A percentile compares a stretch with the other conserved stretches of the same genome.
These are phyloP conservation scores for Euphorbia schlechtendalii DNA, from an alignment of 441 rosid genomes.

Conservation along the genomic window DNA sequence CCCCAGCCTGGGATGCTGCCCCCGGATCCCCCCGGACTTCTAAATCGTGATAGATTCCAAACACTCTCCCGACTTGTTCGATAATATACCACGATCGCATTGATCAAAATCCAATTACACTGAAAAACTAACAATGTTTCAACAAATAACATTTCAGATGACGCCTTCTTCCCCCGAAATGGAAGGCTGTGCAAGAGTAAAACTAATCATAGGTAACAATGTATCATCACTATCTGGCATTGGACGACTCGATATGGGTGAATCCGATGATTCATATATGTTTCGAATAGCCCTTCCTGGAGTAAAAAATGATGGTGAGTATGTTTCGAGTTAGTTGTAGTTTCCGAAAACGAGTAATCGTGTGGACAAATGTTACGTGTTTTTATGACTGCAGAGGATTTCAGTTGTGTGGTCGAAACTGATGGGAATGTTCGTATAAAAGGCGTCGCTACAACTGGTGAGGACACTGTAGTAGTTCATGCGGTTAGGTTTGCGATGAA, in stretches of 20 bases:
- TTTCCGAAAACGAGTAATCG: no score
- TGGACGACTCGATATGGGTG: slow-evolving; percentile 54
- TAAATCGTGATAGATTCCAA: no score
- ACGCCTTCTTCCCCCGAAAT: slow-evolving; percentile 29
- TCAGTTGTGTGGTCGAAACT: slow-evolving; percentile 48
- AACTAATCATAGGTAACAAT: slow-evolving; percentile 24
- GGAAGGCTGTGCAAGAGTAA: slow-evolving; percentile 27
- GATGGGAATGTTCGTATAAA: slow-evolving; percentile 50
- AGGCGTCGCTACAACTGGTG: slow-evolving; percentile 61
- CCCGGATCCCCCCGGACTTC: no score
- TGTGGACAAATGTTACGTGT: neutral
- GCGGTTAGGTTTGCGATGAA: slow-evolving; percentile 52
- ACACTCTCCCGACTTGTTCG: no score
- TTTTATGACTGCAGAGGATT: slow-evolving; percentile 37
- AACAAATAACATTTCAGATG: slow-evolving; percentile 14
- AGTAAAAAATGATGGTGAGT: slow-evolving; percentile 57
- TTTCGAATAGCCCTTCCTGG: slow-evolving; percentile 74
- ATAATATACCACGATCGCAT: no score
- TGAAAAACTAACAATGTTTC: no score
- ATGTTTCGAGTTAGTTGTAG: no score
- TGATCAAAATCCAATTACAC: no score
- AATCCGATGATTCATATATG: slow-evolving; percentile 47
- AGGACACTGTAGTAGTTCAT: slow-evolving; percentile 37
- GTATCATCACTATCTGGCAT: slow-evolving; percentile 44
- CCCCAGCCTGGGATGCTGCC: no score